Percentiles rank a stretch among this genome's conserved stretches.
Evolutionary conservation across 805 yeast genomes (phyloP).

Genomic region (Zygotorulaspora chibaensis): DNA sequence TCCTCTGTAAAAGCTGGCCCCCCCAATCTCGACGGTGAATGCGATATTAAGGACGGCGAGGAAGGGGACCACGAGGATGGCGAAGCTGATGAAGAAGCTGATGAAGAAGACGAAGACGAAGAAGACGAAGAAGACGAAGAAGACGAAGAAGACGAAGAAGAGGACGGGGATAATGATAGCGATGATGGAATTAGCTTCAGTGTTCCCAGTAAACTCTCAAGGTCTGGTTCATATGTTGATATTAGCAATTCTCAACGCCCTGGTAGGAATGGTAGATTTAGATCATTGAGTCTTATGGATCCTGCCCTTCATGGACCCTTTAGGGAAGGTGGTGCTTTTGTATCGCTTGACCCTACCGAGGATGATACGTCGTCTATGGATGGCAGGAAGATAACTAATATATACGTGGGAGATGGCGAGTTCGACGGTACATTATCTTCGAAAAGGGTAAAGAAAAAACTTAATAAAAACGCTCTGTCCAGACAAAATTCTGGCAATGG

Average conservation of each 20-base stretch:
- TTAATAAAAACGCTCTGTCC: constrained; percentile 10
- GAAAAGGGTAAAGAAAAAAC: constrained; percentile 9
- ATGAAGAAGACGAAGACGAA: constrained; percentile 19
- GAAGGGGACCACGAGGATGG: constrained; percentile 19
- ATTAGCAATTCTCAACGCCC: constrained; percentile 5
- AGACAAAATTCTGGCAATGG: constrained; percentile 20
- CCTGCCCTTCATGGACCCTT: constrained; percentile 28
- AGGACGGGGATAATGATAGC: constrained; percentile 34
- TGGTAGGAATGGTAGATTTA: constrained; percentile 25
- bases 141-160: constrained; percentile 34
- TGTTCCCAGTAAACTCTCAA: constrained; percentile 32
- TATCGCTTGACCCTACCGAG: constrained; percentile 16
- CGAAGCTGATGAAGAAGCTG: constrained; percentile 3
- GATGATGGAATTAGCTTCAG: constrained; percentile 38
- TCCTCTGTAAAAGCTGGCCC: background rate
- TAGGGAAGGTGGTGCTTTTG: constrained; percentile 5
- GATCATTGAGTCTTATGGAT: constrained; percentile 35
- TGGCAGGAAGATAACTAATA: constrained; percentile 24
- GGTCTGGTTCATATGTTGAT: constrained; percentile 25
- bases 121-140: constrained; percentile 26
- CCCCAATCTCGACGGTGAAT: constrained; percentile 9
- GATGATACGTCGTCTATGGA: constrained; percentile 14
- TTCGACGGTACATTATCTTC: constrained; percentile 13
- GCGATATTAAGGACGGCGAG: constrained; percentile 9
- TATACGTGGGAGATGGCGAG: constrained; percentile 36